Percentiles rank a stretch among this genome's conserved stretches.
These are phyloP conservation scores for Elaeis guineensis DNA, from an alignment of 176 grass and related monocot genomes.

Conservation along the genomic window DNA sequence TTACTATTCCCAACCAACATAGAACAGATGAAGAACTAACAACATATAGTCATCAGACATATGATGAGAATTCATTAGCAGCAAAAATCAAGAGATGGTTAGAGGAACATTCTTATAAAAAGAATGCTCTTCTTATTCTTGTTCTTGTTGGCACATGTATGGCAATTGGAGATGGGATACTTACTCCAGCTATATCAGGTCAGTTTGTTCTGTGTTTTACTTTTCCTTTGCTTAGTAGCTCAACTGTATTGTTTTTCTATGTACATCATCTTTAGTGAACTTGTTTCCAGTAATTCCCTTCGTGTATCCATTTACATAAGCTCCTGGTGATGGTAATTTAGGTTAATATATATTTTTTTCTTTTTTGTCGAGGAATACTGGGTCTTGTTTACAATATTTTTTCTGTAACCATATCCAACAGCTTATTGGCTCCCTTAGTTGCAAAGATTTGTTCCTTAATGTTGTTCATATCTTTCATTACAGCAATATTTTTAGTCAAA, in stretches of 20 bases:
- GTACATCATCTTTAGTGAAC: no score
- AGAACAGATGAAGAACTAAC: constrained; percentile 80
- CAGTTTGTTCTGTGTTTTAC: constrained; percentile 9
- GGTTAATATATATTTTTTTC: constrained; percentile 13
- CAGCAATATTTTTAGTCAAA: no score
- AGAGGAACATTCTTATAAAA: constrained; percentile 53
- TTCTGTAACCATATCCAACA: no score
- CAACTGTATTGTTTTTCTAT: no score
- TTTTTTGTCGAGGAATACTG: constrained; percentile 8
- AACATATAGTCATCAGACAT: constrained; percentile 78
- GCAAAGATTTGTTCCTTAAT: no score
- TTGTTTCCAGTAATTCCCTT: no score
- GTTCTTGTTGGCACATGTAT: constrained; percentile 81
- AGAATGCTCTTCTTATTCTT: constrained; percentile 64
- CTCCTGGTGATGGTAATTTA: no score
- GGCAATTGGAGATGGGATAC: constrained; percentile 74
- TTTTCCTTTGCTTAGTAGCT: neutral
- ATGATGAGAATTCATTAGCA: constrained; percentile 73
- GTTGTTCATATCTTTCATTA: no score
- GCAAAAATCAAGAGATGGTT: constrained; percentile 74
- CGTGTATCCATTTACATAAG: no score
- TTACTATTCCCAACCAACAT: constrained; percentile 87
- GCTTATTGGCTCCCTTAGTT: no score
- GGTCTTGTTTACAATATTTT: no score
- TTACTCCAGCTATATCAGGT: constrained; percentile 89